Conservation (phyloP, 129 eudicot species). For the Escallonia rubra region DNA sequence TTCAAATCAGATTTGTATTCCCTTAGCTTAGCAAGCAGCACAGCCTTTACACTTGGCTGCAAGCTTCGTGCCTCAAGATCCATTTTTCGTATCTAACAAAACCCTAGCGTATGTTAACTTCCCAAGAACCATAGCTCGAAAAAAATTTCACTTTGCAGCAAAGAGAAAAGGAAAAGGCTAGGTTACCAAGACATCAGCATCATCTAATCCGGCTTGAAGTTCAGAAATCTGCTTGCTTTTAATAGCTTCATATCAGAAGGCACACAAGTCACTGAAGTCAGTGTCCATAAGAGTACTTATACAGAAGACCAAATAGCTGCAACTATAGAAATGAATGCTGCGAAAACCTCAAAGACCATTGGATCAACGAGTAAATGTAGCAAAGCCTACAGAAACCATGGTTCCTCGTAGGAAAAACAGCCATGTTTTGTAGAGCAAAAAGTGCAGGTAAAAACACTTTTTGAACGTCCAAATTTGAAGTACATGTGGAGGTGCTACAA, state of each 20-base stretch:
- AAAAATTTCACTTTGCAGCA: background rate
- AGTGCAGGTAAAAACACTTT: too few species aligned
- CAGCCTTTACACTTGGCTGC: slow-evolving; percentile 90
- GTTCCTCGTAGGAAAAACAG: too few species aligned
- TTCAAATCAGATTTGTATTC: slow-evolving; percentile 92
- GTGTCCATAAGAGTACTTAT: too few species aligned
- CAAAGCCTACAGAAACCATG: too few species aligned
- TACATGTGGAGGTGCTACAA: too few species aligned
- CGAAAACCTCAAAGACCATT: background rate
- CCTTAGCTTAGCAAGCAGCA: slow-evolving; percentile 92
- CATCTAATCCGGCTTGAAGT: slow-evolving; percentile 80
- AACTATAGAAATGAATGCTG: too few species aligned
- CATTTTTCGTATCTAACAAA: slow-evolving; percentile 85
- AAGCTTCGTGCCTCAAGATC: slow-evolving; percentile 99
- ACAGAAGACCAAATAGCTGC: too few species aligned
- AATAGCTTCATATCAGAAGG: slow-evolving; percentile 47
- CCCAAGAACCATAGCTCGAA: slow-evolving; percentile 11
- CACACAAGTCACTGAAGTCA: background rate
- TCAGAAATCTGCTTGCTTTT: slow-evolving; percentile 68
- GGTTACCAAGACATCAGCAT: slow-evolving; percentile 92
- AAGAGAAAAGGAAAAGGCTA: slow-evolving; percentile 4
- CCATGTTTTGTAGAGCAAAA: too few species aligned
- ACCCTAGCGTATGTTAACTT: background rate
- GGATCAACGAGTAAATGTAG: background rate
- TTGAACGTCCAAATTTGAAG: too few species aligned